phyloP scores from a whole-genome alignment of 108 stramenopile genomes.

The Stephanodiscus triporus region DNA sequence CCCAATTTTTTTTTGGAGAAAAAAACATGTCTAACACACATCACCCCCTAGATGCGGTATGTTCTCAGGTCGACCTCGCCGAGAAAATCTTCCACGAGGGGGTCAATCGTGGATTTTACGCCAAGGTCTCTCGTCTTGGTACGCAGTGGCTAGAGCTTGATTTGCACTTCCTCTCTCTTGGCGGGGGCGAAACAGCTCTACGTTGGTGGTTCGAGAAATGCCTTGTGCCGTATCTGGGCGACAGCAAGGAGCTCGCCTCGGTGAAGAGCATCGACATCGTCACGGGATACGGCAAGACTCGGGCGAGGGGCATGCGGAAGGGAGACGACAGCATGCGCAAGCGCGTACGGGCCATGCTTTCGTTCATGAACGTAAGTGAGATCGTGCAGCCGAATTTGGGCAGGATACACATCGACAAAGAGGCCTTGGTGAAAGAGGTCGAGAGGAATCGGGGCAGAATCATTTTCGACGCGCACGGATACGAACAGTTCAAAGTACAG shows the following conservation, averaged over 20 bases:
- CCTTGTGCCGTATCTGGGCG: constrained; percentile 73
- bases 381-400: constrained; percentile 79
- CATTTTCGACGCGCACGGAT: constrained; percentile 73
- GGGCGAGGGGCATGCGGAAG: constrained; percentile 72
- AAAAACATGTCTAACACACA: background rate
- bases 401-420: constrained; percentile 79
- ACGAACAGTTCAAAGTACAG: constrained; percentile 52
- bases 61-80: constrained; percentile 73
- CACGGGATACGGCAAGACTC: constrained; percentile 89
- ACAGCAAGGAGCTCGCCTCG: constrained; percentile 70
- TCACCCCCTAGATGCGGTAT: constrained; percentile 72
- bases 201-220: constrained; percentile 92
- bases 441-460: constrained; percentile 75
- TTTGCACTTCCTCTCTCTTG: constrained; percentile 84
- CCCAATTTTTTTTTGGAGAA: background rate
- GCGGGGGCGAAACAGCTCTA: constrained; percentile 84
- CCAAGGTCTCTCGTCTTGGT: constrained; percentile 83
- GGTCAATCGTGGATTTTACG: constrained; percentile 80
- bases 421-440: constrained; percentile 63
- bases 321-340: constrained; percentile 87
- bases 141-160: constrained; percentile 87
- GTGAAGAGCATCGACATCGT: constrained; percentile 87
- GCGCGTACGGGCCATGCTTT: constrained; percentile 79
- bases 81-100: constrained; percentile 80
- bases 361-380: constrained; percentile 84